Evolutionary conservation across 192 early-diverging fungal genomes (phyloP).

Genomic region (Coemansia sp.): DNA sequence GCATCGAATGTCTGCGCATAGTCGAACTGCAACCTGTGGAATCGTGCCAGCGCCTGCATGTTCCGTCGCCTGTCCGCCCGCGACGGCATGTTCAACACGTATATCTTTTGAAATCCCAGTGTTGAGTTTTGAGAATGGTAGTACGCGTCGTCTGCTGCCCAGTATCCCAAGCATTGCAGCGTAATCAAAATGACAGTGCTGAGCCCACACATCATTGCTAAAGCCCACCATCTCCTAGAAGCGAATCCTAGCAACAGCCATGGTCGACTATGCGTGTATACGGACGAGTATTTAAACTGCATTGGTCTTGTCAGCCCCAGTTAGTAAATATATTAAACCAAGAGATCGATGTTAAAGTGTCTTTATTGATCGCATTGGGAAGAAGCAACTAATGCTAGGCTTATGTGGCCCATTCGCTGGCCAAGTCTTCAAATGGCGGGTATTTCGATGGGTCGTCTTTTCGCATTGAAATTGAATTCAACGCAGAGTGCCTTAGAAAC

Average conservation of each 20-base stretch:
- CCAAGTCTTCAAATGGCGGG: slow-evolving; percentile 24
- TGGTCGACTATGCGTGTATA: not conserved
- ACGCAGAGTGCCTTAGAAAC: slow-evolving; percentile 16
- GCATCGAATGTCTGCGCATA: slow-evolving; percentile 18
- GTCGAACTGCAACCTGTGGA: slow-evolving; percentile 26
- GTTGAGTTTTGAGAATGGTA: slow-evolving; percentile 21
- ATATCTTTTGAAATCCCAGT: slow-evolving; percentile 46
- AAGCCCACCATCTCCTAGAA: not conserved
- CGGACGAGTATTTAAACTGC: not conserved
- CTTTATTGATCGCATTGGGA: no score
- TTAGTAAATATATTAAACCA: not conserved
- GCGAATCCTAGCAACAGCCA: not conserved
- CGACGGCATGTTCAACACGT: slow-evolving; percentile 31
- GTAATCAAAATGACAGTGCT: not conserved
- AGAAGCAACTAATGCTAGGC: not conserved
- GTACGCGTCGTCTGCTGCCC: not conserved
- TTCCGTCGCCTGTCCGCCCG: slow-evolving; percentile 31
- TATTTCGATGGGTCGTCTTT: slow-evolving; percentile 20
- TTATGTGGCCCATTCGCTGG: slow-evolving; percentile 8
- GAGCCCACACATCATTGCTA: not conserved
- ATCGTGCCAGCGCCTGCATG: slow-evolving; percentile 31
- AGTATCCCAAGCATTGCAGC: not conserved
- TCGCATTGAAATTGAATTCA: slow-evolving; percentile 16
- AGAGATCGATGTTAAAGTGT: no score
- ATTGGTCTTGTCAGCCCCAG: not conserved